These are phyloP conservation scores for Quercus phellos DNA, from an alignment of 331 rosid genomes.

Conservation along the genomic window DNA sequence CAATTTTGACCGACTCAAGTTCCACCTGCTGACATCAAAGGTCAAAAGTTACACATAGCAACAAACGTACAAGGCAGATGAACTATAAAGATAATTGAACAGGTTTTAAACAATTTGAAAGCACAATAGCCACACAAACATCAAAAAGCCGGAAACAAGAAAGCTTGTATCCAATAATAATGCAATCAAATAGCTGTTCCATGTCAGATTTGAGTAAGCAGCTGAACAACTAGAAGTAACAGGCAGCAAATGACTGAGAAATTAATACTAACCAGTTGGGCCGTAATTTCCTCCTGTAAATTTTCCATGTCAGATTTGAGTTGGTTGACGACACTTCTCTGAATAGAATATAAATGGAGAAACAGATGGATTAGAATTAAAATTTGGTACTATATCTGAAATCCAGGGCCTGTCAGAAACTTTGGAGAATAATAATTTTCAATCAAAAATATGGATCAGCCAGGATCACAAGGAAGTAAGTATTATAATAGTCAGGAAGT, in stretches of 20 bases:
- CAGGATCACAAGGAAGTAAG: too few species aligned
- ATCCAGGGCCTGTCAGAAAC: not conserved
- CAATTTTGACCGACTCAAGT: conserved; percentile 68
- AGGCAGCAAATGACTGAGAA: not conserved
- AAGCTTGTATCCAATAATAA: not conserved
- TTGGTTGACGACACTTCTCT: conserved; percentile 77
- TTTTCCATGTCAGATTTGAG: conserved; percentile 77
- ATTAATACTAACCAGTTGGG: conserved; percentile 59
- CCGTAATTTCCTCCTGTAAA: conserved; percentile 71
- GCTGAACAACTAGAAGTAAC: not conserved
- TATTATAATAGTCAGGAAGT: too few species aligned
- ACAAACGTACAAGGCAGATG: not conserved
- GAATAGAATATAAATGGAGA: conserved; percentile 26
- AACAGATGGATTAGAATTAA: conserved; percentile 4
- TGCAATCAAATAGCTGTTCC: not conserved
- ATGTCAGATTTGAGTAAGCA: not conserved
- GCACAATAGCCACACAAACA: not conserved
- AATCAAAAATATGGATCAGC: too few species aligned
- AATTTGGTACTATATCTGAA: not conserved
- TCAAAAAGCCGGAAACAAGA: not conserved
- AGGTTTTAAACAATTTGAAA: not conserved
- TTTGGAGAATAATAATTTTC: not conserved
- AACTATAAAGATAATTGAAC: not conserved
- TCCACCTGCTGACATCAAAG: conserved; percentile 51
- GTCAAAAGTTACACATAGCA: conserved; percentile 2